Evolutionary conservation across 139 green algal species (phyloP), one percentile per base, ranked within the genome.

Genomic region (Coelastrella sp.): DNA sequence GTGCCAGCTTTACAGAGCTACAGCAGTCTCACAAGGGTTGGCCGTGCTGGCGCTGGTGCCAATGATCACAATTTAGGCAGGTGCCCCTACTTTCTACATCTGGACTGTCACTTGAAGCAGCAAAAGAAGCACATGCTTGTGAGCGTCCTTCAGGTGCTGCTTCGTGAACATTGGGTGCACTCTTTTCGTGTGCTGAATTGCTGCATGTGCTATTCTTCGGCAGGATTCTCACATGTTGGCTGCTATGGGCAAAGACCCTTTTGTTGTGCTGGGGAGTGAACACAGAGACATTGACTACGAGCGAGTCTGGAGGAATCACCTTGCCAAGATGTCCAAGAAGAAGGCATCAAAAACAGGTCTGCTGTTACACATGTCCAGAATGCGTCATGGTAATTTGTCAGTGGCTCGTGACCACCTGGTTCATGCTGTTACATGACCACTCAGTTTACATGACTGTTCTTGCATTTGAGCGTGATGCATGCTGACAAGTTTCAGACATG

Each of bases 221-320:
- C 35, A 88, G 84, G 84, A 88, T 57, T 58, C 35, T 5, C 17
- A 79, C 11, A 88, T 88, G 84, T 73, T 88, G 8, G 68, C 66
- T 22, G 84, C 84, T 6, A 56, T 88, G 84, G 84, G 78, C 61
- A 60, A 24, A 5, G 27, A 57, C 12, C 66, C 66, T 6, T 88
- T 88, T 81, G n/a, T 88, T 19, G 74, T 60, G 10, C 35, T 88
- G 35, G 84, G 84, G 10, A 70, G 49, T 58, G 6, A 58, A 15
- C 19, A 80, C 35, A 20, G 84, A n/a, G 84, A 88, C 22, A 82
- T 88, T 80, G 84, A 88, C 84, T 80, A 24, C 35, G 84, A 88
- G 68, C 49, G 49, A 8, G 84, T 88, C 8, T 88, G 84, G 84
- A 81, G 49, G 12, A 14, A 56, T 14, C 68, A 75, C 66, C 20